Evolutionary conservation across 345 rosid species (phyloP).

Genomic region (Clarkia xantiana): DNA sequence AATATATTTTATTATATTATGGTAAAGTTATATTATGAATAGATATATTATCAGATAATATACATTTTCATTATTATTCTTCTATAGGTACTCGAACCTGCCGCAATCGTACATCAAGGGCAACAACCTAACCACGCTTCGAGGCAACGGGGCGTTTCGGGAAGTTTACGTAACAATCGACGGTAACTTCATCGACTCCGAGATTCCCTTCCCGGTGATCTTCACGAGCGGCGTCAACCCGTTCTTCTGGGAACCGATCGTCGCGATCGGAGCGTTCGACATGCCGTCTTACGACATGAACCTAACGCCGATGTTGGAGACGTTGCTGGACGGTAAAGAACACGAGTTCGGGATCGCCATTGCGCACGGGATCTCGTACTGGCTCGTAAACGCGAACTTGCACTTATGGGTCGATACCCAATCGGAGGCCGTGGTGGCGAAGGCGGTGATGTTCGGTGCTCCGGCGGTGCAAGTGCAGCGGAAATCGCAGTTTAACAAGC

Average conservation of each 20-base stretch:
- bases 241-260: conserved; percentile 9
- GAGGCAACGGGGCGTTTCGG: conserved; percentile 9
- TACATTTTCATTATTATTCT: too few species aligned
- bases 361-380: conserved; percentile 3
- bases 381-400: conserved; percentile 16
- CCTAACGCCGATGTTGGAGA: conserved; percentile 8
- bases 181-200: conserved; percentile 7
- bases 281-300: conserved; percentile 11
- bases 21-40: too few species aligned
- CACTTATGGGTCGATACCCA: conserved; percentile 14
- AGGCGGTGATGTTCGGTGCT: too few species aligned
- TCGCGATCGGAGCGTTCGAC: conserved; percentile 8
- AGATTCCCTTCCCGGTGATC: conserved; percentile 10
- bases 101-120: conserved; percentile 1
- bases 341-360: conserved; percentile 12
- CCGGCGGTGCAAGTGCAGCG: too few species aligned
- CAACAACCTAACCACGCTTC: not conserved
- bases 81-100: conserved; percentile 1
- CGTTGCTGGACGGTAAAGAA: conserved; percentile 6
- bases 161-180: conserved; percentile 15
- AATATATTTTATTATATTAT: too few species aligned
- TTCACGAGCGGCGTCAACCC: conserved; percentile 7
- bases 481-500: too few species aligned
- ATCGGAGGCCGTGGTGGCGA: too few species aligned
- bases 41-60: too few species aligned